Evolutionary conservation across 2,329 filamentous ascomycete species (phyloP), one percentile per base, ranked within the genome.

Genomic region (Aspergillus pseudoviridinutans): DNA sequence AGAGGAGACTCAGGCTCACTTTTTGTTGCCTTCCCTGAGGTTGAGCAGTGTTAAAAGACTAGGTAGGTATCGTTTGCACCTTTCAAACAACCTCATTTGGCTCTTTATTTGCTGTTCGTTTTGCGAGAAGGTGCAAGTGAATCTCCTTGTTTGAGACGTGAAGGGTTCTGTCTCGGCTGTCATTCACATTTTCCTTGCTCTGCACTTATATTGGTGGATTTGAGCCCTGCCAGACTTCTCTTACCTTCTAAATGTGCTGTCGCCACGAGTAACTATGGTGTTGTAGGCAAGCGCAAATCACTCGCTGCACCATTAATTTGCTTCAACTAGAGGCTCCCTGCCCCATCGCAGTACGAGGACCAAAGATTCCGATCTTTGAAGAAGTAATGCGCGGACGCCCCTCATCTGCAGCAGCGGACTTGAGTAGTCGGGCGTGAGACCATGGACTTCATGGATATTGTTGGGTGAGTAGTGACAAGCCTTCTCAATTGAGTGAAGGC

Each of bases 401-500:
- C 50, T 55, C 41, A 24, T 57, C 50, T 55, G 44, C 50, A 62
- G 49, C 32, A 53, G 12, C 32, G 38, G 44, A 29, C 50, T 51
- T 54, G 49, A 47, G 54, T 59, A 55, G 56, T 58, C 56, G 59
- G 52, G 52, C 28, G 9, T 54, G 58, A 57, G 61, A 47, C 49
- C 57, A 75, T 75, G 68, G 77, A 79, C 62, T 73, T 77, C 58
- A 72, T 79, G 66, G 67, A 71, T 60, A 68, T 69, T 54, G 70
- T 79, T 54, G 69, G 74, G 76, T 79, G 62, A 68, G 74, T 66
- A 38, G 24, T 47, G 22, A 7, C 5, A 8, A 27, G 3, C 44
- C 8, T 24, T 49, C n/a, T 46, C 8, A 38, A 35, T 53, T n/a
- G 49, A 54, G 20, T 20, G 32, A 38, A 44, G 41, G 6, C n/a